Conservation (phyloP, 495 filamentous ascomycete genomes). For the Talaromyces trachyspermus region DNA sequence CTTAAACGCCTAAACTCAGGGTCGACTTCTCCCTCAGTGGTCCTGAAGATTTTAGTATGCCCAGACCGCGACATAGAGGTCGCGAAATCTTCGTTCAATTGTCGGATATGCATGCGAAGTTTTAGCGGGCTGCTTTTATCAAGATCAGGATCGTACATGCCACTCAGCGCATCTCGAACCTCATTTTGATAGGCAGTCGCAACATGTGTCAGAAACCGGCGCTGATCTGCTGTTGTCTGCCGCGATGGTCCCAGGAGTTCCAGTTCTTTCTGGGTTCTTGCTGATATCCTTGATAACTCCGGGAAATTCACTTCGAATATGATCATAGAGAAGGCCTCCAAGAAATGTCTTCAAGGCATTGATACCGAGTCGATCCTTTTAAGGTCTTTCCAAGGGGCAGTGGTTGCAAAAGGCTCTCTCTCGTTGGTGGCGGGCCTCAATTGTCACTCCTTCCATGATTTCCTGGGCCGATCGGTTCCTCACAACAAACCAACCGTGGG, state of each 20-base stretch:
- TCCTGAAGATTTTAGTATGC: slow-evolving; percentile 19
- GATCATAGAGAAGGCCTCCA: slow-evolving; percentile 15
- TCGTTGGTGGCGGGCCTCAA: slow-evolving; percentile 27
- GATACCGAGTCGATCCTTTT: slow-evolving; percentile 25
- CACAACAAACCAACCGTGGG: slow-evolving; percentile 46
- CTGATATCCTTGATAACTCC: slow-evolving; percentile 24
- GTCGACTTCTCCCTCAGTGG: slow-evolving; percentile 15
- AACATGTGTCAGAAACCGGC: slow-evolving; percentile 22
- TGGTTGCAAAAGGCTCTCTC: slow-evolving; percentile 26
- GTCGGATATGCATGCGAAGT: slow-evolving; percentile 29
- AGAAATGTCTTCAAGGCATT: slow-evolving; percentile 14
- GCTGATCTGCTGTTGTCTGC: slow-evolving; percentile 24
- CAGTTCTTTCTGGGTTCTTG: slow-evolving; percentile 14
- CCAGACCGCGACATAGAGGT: slow-evolving; percentile 21
- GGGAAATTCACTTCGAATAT: slow-evolving; percentile 25
- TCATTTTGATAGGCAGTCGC: slow-evolving; percentile 23
- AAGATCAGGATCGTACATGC: slow-evolving; percentile 17
- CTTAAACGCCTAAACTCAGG: slow-evolving; percentile 3
- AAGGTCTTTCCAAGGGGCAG: slow-evolving; percentile 29
- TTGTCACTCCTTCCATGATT: slow-evolving; percentile 19
- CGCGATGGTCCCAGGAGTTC: slow-evolving; percentile 22
- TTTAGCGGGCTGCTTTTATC: slow-evolving; percentile 12
- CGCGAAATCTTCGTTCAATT: slow-evolving; percentile 21
- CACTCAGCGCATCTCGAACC: slow-evolving; percentile 18
- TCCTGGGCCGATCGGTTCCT: slow-evolving; percentile 43